Evolutionary conservation across 331 rosid genomes (phyloP).

Genomic region (Malus hybrid): DNA sequence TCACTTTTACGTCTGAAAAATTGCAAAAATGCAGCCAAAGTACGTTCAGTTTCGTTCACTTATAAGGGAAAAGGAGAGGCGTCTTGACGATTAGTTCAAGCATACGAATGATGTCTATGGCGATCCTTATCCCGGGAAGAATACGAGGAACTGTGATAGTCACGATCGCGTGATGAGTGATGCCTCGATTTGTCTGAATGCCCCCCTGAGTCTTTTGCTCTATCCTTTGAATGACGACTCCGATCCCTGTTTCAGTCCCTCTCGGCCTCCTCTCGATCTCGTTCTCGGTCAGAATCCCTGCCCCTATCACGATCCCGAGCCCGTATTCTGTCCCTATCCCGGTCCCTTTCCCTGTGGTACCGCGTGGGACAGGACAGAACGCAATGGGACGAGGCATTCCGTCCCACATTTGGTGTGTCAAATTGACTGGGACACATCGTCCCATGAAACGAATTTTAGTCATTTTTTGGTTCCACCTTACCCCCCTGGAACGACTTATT

Average conservation of each 20-base stretch:
- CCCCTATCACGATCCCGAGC: slow-evolving; percentile 6
- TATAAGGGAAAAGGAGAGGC: neutral
- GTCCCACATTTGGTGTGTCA: too few species aligned
- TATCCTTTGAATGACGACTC: slow-evolving; percentile 64
- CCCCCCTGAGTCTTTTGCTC: slow-evolving; percentile 73
- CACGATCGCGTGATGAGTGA: slow-evolving; percentile 70
- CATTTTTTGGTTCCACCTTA: too few species aligned
- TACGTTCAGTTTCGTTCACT: neutral
- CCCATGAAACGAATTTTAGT: too few species aligned
- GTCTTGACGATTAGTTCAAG: slow-evolving; percentile 4
- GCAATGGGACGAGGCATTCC: too few species aligned
- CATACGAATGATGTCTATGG: slow-evolving; percentile 64
- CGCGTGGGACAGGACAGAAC: too few species aligned
- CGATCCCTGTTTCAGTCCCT: slow-evolving; percentile 37
- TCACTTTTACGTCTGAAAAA: neutral
- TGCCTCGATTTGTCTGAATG: slow-evolving; percentile 63
- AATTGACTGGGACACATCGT: too few species aligned
- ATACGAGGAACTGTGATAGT: slow-evolving; percentile 55
- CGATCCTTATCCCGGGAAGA: slow-evolving; percentile 88
- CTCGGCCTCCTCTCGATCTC: slow-evolving; percentile 34
- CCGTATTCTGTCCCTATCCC: slow-evolving; percentile 53
- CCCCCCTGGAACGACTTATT: too few species aligned
- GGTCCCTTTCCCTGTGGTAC: slow-evolving; percentile 31
- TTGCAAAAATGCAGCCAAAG: neutral
- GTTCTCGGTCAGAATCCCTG: slow-evolving; percentile 51